Base-by-base conservation (phyloP, 164 flowering plant species). In the Aristolochia californica region DNA sequence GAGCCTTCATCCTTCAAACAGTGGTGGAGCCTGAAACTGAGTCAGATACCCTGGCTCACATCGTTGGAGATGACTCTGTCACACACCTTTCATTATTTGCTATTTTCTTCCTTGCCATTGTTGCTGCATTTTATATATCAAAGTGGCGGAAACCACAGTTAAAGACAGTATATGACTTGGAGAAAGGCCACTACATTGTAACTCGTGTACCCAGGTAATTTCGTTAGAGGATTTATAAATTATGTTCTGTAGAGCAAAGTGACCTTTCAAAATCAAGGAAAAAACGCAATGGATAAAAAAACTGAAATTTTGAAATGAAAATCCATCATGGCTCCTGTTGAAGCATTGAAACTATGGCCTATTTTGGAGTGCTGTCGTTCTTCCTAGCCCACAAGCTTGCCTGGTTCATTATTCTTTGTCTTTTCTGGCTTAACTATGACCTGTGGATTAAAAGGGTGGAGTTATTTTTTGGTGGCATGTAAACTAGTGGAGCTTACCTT, bases 121-220 rank as follows among this genome's bases (percentile, higher is more conserved):
- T 75, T 54, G 78, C 70, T 53, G 75, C 72, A 58, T 64, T 74
- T 27, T 68, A 63, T 63, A 64, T 68, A 40, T 49, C 72, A 25
- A 73, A 68, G 65, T 70, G 67, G 74, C 72, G 64, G 44, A 80
- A 71, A 68, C 81, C 84, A 12, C 76, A 77, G 53, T 43, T 80
- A 54, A 77, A 73, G 68, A 77, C 81, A 9, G 63, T 79, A 43
- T 79, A 79, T 60, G 83, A 79, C 66, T 66, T 79, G 40, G 80
- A 77, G 65, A 77, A 79, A 72, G 83, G 83, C 21, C 78, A 59
- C 24, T 79, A 79, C 28, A 30, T 54, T 54, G 43, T 54, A 26
- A 54, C 56, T 3, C 56, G 17, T 27, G 2, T 54, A 28, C 22
- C 56, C 20, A 54, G 56, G 56, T 54, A 17, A 54, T 54, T 54